Percentiles rank a stretch among this genome's conserved stretches.
These are phyloP conservation scores for Hymenoscyphus infarciens DNA, from an alignment of 2,329 filamentous ascomycete species.

Conservation along the genomic window DNA sequence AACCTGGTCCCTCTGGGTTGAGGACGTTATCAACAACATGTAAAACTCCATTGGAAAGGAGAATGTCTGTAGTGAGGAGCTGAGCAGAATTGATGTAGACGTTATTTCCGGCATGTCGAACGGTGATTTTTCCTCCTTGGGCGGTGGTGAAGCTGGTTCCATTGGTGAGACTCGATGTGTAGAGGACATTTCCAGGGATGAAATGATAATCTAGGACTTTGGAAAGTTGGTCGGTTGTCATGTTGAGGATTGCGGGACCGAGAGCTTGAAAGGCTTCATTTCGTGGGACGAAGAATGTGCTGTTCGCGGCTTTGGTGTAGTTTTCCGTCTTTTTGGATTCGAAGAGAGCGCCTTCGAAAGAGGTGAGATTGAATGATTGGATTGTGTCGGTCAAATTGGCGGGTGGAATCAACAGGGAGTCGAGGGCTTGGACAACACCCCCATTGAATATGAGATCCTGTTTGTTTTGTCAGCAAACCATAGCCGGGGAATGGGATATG, in stretches of 20 bases:
- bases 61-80: constrained; percentile 36
- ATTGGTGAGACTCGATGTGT: constrained; percentile 35
- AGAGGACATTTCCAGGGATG: constrained; percentile 30
- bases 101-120: constrained; percentile 37
- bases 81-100: constrained; percentile 40
- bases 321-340: constrained; percentile 32
- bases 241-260: constrained; percentile 34
- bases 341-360: constrained; percentile 37
- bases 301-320: constrained; percentile 43
- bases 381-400: constrained; percentile 37
- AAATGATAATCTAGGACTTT: constrained; percentile 38
- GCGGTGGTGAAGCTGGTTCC: constrained; percentile 32
- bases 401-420: constrained; percentile 50
- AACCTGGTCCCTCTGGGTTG: constrained; percentile 40
- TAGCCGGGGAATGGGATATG: not conserved
- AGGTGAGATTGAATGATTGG: constrained; percentile 38
- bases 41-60: constrained; percentile 36
- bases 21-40: constrained; percentile 42
- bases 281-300: constrained; percentile 45
- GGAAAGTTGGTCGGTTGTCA: constrained; percentile 32
- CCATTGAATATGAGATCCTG: constrained; percentile 47
- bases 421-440: constrained; percentile 50
- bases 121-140: constrained; percentile 34
- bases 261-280: constrained; percentile 38
- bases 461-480: constrained; percentile 8